phyloP scores from a whole-genome alignment of 345 rosid genomes.

The Streptanthus diversifolius region DNA sequence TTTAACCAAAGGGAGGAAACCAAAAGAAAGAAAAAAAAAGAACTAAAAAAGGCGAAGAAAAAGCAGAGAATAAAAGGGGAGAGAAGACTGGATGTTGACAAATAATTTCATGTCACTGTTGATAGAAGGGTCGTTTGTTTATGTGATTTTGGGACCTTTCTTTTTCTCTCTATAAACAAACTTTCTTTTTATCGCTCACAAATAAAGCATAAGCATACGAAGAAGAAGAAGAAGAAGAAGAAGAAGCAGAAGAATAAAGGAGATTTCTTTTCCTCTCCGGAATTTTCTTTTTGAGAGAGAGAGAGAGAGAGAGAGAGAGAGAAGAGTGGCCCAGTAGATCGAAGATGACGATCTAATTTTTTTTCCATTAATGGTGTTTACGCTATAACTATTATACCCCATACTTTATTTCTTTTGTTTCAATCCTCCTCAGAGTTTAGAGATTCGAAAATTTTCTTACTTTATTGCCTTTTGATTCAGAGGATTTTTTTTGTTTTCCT shows the following conservation, averaged over 20 bases:
- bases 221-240: background rate
- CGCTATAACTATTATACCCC: conserved; percentile 31
- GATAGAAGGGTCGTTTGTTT: conserved; percentile 68
- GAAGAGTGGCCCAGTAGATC: conserved; percentile 87
- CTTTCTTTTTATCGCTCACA: conserved; percentile 35
- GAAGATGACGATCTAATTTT: conserved; percentile 76
- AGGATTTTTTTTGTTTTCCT: background rate
- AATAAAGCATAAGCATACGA: background rate
- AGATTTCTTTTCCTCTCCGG: conserved; percentile 21
- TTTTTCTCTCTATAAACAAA: conserved; percentile 30
- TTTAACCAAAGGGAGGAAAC: background rate
- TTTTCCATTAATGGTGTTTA: conserved; percentile 43
- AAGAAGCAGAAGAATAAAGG: conserved; percentile 27
- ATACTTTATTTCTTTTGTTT: background rate
- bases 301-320: conserved; percentile 40
- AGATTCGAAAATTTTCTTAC: conserved; percentile 31
- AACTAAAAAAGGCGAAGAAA: background rate
- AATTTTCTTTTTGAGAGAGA: conserved; percentile 2
- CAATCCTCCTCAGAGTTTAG: background rate
- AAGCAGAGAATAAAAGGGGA: conserved; percentile 75
- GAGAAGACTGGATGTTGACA: conserved; percentile 99
- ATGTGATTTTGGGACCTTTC: conserved; percentile 51
- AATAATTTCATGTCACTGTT: conserved; percentile 90
- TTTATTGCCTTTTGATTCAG: conserved; percentile 11
- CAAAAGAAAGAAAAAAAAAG: background rate